A percentile compares a stretch with the other conserved stretches of the same genome.
These are phyloP conservation scores for Penicillium canariense DNA, from an alignment of 495 filamentous ascomycete species.

Conservation along the genomic window DNA sequence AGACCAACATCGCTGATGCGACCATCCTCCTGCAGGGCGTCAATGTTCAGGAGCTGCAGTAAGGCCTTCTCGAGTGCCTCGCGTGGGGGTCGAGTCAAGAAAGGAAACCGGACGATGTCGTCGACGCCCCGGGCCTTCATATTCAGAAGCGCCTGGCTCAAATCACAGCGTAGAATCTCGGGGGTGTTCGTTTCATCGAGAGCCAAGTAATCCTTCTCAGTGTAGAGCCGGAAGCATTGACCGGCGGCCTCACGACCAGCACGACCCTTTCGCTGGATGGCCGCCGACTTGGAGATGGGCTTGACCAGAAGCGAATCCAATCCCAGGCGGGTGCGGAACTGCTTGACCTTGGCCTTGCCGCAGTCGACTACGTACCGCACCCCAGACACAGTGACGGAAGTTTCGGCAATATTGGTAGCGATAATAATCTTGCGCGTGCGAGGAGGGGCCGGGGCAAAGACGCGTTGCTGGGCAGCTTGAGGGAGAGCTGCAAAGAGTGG, in stretches of 20 bases:
- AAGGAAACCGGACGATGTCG: conserved; percentile 78
- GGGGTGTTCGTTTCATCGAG: conserved; percentile 75
- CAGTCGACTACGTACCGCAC: conserved; percentile 90
- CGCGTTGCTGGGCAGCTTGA: conserved; percentile 75
- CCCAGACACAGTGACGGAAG: conserved; percentile 92
- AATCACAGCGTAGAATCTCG: conserved; percentile 87
- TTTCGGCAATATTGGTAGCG: conserved; percentile 96
- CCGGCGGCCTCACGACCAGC: conserved; percentile 90
- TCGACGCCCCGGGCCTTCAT: conserved; percentile 91
- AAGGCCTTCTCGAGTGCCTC: conserved; percentile 82
- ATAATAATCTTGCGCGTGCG: conserved; percentile 85
- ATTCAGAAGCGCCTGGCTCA: conserved; percentile 79
- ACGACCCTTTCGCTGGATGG: conserved; percentile 87
- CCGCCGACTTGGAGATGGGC: conserved; percentile 88
- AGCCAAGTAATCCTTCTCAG: conserved; percentile 68
- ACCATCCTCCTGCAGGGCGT: conserved; percentile 70
- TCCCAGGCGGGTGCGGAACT: conserved; percentile 79
- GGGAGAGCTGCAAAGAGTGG: conserved; percentile 72
- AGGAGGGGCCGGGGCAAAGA: conserved; percentile 74
- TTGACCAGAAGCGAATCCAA: conserved; percentile 90
- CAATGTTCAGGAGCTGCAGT: conserved; percentile 72
- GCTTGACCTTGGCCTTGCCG: conserved; percentile 91
- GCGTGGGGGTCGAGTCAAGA: conserved; percentile 76
- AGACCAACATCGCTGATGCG: conserved; percentile 69
- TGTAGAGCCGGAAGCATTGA: conserved; percentile 88